phyloP scores from a whole-genome alignment of 1,284 basidiomycete species.

The Austroboletus rostrupii region DNA sequence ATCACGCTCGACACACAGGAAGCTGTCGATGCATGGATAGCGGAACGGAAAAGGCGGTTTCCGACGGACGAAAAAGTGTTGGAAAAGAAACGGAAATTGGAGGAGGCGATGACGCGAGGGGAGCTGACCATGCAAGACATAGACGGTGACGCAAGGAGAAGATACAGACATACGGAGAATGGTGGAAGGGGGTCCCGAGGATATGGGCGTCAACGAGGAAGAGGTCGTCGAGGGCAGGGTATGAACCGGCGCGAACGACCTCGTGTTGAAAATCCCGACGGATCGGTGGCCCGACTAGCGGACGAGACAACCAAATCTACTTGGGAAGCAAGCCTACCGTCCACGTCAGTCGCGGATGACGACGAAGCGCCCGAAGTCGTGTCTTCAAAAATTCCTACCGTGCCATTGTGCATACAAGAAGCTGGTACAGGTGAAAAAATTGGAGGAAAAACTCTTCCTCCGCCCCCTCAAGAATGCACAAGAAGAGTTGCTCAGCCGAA shows the following conservation, averaged over 20 bases:
- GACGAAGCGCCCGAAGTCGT: conserved; percentile 56
- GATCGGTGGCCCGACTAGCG: background rate
- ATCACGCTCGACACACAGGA: conserved; percentile 78
- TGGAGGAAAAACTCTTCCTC: conserved; percentile 1
- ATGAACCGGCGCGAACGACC: conserved; percentile 29
- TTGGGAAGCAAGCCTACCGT: conserved; percentile 2
- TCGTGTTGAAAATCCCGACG: background rate
- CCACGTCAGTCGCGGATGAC: conserved; percentile 23
- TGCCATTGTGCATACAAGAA: conserved; percentile 2
- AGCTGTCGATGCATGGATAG: conserved; percentile 79
- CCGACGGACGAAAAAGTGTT: conserved; percentile 66
- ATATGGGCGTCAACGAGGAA: conserved; percentile 22
- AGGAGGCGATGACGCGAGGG: conserved; percentile 76
- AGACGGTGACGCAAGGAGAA: conserved; percentile 37
- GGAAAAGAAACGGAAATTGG: conserved; percentile 72
- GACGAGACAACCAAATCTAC: background rate
- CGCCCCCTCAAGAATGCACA: conserved; percentile 6
- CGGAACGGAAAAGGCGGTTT: conserved; percentile 81
- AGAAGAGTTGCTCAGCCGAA: conserved; percentile 47
- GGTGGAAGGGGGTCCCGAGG: conserved; percentile 5
- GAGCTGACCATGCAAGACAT: conserved; percentile 57
- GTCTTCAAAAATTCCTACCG: conserved; percentile 50
- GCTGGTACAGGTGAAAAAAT: background rate
- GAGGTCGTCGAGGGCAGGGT: conserved; percentile 31
- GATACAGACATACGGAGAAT: conserved; percentile 16